Conservation (phyloP, 345 rosid species). For the Linum trigynum region DNA sequence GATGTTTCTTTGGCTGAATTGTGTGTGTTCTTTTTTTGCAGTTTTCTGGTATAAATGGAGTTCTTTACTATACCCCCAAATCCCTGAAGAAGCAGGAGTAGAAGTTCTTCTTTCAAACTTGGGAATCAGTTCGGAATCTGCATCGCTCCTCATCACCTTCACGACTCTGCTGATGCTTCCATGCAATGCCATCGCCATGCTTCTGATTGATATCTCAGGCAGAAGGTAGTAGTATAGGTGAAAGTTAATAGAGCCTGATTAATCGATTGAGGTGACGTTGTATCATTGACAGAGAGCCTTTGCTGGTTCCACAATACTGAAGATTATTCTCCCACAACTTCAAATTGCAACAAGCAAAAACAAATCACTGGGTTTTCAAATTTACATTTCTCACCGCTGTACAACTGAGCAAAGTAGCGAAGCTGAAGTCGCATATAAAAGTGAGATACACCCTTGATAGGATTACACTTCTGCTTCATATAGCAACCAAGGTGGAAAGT, state of each 20-base stretch:
- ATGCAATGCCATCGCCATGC: conserved; percentile 81
- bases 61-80: conserved; percentile 98
- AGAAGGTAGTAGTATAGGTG: conserved; percentile 45
- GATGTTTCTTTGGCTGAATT: neutral
- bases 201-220: conserved; percentile 87
- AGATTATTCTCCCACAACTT: too few species aligned
- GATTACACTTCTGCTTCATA: neutral
- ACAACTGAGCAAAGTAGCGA: conserved; percentile 3
- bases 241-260: too few species aligned
- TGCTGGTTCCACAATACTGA: too few species aligned
- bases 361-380: neutral
- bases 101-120: conserved; percentile 67
- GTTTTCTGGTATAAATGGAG: conserved; percentile 95
- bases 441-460: conserved; percentile 3
- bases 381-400: conserved; percentile 12
- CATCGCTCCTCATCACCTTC: conserved; percentile 81
- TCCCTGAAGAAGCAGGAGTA: conserved; percentile 86
- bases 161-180: conserved; percentile 93
- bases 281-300: too few species aligned
- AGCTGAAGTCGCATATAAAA: conserved; percentile 5
- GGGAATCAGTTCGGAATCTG: conserved; percentile 67
- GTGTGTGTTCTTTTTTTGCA: conserved; percentile 16
- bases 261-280: too few species aligned
- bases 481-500: conserved; percentile 2
- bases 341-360: neutral